A percentile compares a stretch with the other conserved stretches of the same genome.
phyloP scores from a whole-genome alignment of 1,139 yeast species.

The Chernovozyma aurita region DNA sequence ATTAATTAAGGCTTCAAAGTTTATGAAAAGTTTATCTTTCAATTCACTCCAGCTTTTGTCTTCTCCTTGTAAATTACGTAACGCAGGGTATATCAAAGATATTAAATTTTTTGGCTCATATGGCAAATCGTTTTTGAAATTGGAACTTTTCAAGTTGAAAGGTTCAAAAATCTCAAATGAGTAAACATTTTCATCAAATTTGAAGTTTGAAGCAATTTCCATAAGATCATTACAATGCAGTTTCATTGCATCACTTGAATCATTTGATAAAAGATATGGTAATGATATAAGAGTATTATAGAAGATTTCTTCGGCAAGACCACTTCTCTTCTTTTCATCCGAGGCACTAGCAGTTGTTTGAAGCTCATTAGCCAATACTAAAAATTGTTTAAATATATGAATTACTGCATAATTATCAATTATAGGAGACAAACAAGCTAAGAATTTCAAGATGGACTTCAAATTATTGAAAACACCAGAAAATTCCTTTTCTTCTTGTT shows the following conservation, averaged over 20 bases:
- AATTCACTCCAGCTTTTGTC: slow-evolving; percentile 24
- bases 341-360: too few relatives aligned
- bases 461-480: slow-evolving; percentile 71
- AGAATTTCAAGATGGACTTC: slow-evolving; percentile 67
- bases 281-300: slow-evolving; percentile 60
- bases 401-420: slow-evolving; percentile 50
- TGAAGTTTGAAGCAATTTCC: slow-evolving; percentile 38
- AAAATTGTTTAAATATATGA: slow-evolving; percentile 49
- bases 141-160: slow-evolving; percentile 31
- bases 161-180: slow-evolving; percentile 29
- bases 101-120: slow-evolving; percentile 52
- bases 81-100: slow-evolving; percentile 50
- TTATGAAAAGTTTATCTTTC: slow-evolving; percentile 26
- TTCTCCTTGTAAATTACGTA: slow-evolving; percentile 31
- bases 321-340: slow-evolving; percentile 31
- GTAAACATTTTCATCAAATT: slow-evolving; percentile 15
- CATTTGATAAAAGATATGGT: slow-evolving; percentile 62
- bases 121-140: slow-evolving; percentile 35
- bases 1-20: slow-evolving; percentile 26
- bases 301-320: slow-evolving; percentile 66
- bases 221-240: slow-evolving; percentile 41
- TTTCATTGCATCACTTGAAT: slow-evolving; percentile 28
- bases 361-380: slow-evolving; percentile 53
- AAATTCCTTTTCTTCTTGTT: slow-evolving; percentile 26
- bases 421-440: slow-evolving; percentile 62